phyloP scores from a whole-genome alignment of 257 asterid genomes.

The Nicotiana sylvestris region DNA sequence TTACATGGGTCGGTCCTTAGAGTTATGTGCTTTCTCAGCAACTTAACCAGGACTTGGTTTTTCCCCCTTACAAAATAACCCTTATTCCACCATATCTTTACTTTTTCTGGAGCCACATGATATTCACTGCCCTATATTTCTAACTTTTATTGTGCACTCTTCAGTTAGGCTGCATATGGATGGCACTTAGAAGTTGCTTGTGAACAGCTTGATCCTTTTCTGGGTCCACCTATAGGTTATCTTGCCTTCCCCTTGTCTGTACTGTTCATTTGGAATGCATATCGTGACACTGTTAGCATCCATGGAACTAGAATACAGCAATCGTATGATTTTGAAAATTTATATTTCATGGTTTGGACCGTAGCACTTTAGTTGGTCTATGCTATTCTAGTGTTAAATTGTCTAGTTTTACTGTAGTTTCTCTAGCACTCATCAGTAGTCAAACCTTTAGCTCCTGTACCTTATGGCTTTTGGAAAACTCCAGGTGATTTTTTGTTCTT shows the following conservation, averaged over 20 bases:
- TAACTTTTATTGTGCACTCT: too few relatives aligned
- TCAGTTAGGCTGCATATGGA: too few relatives aligned
- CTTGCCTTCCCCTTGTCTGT: neutral
- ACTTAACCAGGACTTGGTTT: neutral
- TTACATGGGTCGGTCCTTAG: neutral
- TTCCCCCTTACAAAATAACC: too few relatives aligned
- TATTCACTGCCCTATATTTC: too few relatives aligned
- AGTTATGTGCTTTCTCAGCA: neutral
- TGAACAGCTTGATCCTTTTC: neutral
- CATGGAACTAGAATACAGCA: neutral
- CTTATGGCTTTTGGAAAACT: neutral
- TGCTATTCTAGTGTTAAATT: neutral
- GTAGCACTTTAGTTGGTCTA: neutral
- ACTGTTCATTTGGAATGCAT: neutral
- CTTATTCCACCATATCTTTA: too few relatives aligned
- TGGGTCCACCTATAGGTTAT: conserved; percentile 7
- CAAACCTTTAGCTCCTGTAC: neutral
- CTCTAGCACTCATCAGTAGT: neutral
- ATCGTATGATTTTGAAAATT: neutral
- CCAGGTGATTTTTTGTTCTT: neutral
- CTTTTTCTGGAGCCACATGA: too few relatives aligned
- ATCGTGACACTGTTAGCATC: neutral
- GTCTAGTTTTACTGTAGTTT: neutral
- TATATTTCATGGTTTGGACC: neutral
- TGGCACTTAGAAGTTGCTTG: neutral